Evolutionary conservation across 1,284 basidiomycete species (phyloP).

Genomic region (Trametes versicolor): DNA sequence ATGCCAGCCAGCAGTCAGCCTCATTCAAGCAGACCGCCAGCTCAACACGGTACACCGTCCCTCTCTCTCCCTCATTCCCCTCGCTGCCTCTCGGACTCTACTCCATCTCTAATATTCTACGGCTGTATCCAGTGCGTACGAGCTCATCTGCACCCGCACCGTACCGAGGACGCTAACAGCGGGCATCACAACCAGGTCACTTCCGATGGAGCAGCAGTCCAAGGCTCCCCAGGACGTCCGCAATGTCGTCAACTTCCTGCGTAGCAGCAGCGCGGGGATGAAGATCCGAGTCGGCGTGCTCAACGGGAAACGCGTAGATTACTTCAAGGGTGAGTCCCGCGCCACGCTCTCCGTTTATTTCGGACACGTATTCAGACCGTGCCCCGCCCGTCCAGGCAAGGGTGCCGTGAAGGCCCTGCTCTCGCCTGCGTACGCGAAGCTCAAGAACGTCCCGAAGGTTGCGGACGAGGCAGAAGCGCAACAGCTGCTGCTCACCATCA

Average conservation of each 20-base stretch:
- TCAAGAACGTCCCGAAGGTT: slow-evolving; percentile 85
- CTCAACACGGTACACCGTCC: slow-evolving; percentile 27
- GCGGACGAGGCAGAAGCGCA: slow-evolving; percentile 83
- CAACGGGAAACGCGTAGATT: slow-evolving; percentile 95
- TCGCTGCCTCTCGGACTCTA: slow-evolving; percentile 23
- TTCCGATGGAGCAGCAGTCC: slow-evolving; percentile 72
- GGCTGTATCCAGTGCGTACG: slow-evolving; percentile 21
- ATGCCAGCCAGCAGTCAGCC: slow-evolving; percentile 31
- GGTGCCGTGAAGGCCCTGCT: slow-evolving; percentile 91
- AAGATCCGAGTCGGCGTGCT: slow-evolving; percentile 92
- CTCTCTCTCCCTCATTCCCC: slow-evolving; percentile 23
- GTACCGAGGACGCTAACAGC: slow-evolving; percentile 14
- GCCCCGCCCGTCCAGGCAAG: slow-evolving; percentile 70
- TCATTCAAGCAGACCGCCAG: slow-evolving; percentile 32
- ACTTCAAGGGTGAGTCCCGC: slow-evolving; percentile 88
- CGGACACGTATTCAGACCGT: slow-evolving; percentile 20
- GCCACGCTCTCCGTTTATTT: slow-evolving; percentile 13
- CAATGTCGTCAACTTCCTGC: slow-evolving; percentile 86
- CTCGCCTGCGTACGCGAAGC: slow-evolving; percentile 91
- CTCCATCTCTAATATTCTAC: slow-evolving; percentile 20
- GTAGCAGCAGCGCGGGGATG: slow-evolving; percentile 87
- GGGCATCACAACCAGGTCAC: slow-evolving; percentile 21
- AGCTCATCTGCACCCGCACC: background rate
- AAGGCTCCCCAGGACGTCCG: slow-evolving; percentile 82
- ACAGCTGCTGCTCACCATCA: slow-evolving; percentile 74